These are phyloP conservation scores for Rhinocladiella mackenziei DNA, from an alignment of 2,329 filamentous ascomycete species.

Conservation along the genomic window DNA sequence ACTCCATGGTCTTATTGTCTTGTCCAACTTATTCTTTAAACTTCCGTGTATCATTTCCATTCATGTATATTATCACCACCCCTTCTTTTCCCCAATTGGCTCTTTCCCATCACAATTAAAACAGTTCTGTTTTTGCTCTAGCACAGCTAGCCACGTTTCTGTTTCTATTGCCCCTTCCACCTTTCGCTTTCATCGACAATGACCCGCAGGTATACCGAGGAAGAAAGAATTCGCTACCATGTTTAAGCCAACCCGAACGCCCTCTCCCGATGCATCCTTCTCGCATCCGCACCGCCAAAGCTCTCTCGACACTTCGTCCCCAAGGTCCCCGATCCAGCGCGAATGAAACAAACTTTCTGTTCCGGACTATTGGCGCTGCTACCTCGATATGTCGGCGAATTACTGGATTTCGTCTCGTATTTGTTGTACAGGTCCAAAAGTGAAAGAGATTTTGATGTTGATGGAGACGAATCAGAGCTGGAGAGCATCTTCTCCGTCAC, in stretches of 20 bases:
- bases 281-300: conserved; percentile 3
- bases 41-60: too few relatives aligned
- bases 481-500: conserved; percentile 31
- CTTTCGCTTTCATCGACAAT: too few relatives aligned
- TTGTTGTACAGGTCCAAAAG: conserved; percentile 31
- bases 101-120: too few relatives aligned
- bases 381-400: conserved; percentile 24
- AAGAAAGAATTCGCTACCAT: too few relatives aligned
- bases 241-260: conserved; percentile 4
- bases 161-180: too few relatives aligned
- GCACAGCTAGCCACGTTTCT: too few relatives aligned
- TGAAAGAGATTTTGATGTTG: not conserved
- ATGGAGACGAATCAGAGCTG: conserved; percentile 11
- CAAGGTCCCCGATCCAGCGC: conserved; percentile 29
- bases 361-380: conserved; percentile 20
- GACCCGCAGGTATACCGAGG: too few relatives aligned
- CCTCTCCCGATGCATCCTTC: conserved; percentile 1
- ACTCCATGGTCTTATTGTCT: too few relatives aligned
- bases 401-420: conserved; percentile 31
- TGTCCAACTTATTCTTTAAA: too few relatives aligned
- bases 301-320: conserved; percentile 16
- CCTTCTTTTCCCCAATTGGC: too few relatives aligned
- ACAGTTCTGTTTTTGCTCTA: too few relatives aligned
- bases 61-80: too few relatives aligned
- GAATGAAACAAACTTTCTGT: conserved; percentile 33